Evolutionary conservation across 441 rosid genomes (phyloP).

Genomic region (Croton setiger): DNA sequence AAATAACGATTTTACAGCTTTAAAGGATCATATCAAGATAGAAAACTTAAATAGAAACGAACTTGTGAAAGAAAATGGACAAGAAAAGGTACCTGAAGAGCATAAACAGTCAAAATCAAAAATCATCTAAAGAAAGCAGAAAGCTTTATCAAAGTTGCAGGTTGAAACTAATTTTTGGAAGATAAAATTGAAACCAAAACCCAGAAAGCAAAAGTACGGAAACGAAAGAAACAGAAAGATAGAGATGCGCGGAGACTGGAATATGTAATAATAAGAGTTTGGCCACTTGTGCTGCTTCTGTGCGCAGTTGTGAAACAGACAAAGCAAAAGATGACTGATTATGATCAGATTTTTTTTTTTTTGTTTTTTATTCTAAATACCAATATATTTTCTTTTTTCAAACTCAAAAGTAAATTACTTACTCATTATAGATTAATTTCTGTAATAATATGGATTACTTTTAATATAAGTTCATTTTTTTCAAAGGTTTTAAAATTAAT

Average conservation of each 20-base stretch:
- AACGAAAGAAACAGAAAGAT: slow-evolving; percentile 15
- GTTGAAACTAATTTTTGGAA: slow-evolving; percentile 31
- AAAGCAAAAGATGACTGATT: slow-evolving; percentile 47
- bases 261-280: slow-evolving; percentile 25
- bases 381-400: neutral
- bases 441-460: no score
- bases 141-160: slow-evolving; percentile 20
- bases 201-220: slow-evolving; percentile 23
- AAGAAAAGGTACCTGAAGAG: slow-evolving; percentile 25
- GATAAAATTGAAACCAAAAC: slow-evolving; percentile 33
- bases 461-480: no score
- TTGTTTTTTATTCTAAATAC: neutral
- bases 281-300: slow-evolving; percentile 30
- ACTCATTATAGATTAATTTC: no score
- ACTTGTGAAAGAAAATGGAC: slow-evolving; percentile 19
- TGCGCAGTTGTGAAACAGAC: slow-evolving; percentile 56
- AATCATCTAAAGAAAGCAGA: neutral
- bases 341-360: neutral
- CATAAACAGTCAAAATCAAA: slow-evolving; percentile 14
- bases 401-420: no score
- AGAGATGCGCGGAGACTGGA: slow-evolving; percentile 27
- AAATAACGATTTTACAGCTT: neutral
- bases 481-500: neutral
- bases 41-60: neutral
- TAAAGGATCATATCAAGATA: slow-evolving; percentile 16